phyloP scores from a whole-genome alignment of 257 asterid species.

The Scutellaria galericulata region DNA sequence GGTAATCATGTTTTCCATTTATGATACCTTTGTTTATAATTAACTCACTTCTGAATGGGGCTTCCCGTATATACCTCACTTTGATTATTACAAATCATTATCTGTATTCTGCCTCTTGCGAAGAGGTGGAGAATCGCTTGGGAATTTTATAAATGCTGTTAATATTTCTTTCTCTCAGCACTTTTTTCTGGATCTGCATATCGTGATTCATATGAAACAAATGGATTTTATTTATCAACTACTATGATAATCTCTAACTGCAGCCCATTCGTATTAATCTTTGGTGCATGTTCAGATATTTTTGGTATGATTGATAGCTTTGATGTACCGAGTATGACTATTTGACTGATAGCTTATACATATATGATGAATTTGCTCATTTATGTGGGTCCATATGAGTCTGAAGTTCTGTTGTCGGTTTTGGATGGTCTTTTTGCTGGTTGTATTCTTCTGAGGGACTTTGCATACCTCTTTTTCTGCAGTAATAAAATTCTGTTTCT shows the following conservation, averaged over 20 bases:
- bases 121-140: constrained; percentile 7
- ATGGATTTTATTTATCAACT: constrained; percentile 5
- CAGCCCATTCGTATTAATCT: constrained; percentile 23
- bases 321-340: constrained; percentile 8
- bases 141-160: not conserved
- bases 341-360: constrained; percentile 11
- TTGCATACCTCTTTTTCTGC: too few species aligned
- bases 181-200: constrained; percentile 27
- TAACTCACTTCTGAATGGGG: constrained; percentile 14
- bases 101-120: constrained; percentile 24
- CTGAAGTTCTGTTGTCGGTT: too few species aligned
- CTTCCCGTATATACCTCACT: constrained; percentile 8
- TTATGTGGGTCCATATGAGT: too few species aligned
- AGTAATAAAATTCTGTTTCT: too few species aligned
- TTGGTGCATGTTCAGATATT: not conserved
- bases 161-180: not conserved
- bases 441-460: too few species aligned
- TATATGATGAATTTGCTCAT: constrained; percentile 24
- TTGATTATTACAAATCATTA: constrained; percentile 20
- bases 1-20: constrained; percentile 73
- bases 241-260: constrained; percentile 19
- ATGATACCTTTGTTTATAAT: constrained; percentile 5
- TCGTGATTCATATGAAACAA: constrained; percentile 19
- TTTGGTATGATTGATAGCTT: not conserved
- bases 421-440: too few species aligned